Evolutionary conservation across 306 rosid species (phyloP).

Genomic region (Prunus padus): DNA sequence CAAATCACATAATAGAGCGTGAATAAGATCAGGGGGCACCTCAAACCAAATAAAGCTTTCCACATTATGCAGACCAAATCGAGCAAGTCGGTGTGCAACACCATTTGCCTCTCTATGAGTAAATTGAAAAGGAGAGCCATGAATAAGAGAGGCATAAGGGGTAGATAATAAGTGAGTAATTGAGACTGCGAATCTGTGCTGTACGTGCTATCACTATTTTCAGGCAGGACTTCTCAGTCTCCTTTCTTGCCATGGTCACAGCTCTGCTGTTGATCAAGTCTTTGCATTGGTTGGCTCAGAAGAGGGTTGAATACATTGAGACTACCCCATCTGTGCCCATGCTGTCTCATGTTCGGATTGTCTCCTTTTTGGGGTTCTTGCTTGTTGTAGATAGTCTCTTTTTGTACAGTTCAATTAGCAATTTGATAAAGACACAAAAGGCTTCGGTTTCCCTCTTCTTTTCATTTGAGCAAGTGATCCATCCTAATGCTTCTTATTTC

Average conservation of each 20-base stretch:
- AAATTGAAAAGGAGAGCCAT: too few species aligned
- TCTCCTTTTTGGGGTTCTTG: slow-evolving; percentile 90
- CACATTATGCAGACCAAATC: too few species aligned
- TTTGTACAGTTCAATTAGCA: slow-evolving; percentile 61
- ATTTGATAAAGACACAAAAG: slow-evolving; percentile 60
- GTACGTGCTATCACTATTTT: slow-evolving; percentile 93
- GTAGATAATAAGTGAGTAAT: too few species aligned
- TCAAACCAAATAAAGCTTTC: too few species aligned
- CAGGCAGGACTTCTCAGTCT: slow-evolving; percentile 93
- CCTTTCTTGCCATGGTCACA: slow-evolving; percentile 90
- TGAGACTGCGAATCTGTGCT: too few species aligned
- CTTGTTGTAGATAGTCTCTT: slow-evolving; percentile 73
- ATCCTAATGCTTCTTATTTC: slow-evolving; percentile 12
- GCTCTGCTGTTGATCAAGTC: slow-evolving; percentile 83
- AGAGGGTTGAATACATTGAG: slow-evolving; percentile 96
- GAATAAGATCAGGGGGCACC: too few species aligned
- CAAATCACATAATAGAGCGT: too few species aligned
- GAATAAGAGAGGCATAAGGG: too few species aligned
- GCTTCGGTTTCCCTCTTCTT: slow-evolving; percentile 96
- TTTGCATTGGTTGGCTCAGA: slow-evolving; percentile 97
- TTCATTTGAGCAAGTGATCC: slow-evolving; percentile 82
- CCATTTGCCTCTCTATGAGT: too few species aligned
- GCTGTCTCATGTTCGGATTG: slow-evolving; percentile 82
- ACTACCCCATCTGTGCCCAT: slow-evolving; percentile 85
- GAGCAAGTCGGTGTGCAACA: too few species aligned